Evolutionary conservation across 805 yeast genomes (phyloP), one percentile per base, ranked within the genome.

Genomic region (Zygosaccharomyces kombuchaensis): DNA sequence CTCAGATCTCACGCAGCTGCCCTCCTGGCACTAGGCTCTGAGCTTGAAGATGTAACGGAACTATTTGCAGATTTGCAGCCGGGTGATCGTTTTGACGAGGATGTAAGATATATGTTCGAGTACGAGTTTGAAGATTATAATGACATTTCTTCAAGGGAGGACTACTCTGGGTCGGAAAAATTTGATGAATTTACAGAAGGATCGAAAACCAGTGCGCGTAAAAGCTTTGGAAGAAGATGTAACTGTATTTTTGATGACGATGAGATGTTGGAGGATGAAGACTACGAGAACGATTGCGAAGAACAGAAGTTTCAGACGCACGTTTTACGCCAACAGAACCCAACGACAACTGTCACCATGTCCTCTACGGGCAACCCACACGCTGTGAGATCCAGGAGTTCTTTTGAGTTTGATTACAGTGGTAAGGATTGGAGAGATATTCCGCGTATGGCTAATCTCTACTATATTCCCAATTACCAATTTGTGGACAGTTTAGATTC

Each of bases 341-440:
- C 46, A 2, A 42, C 44, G n/a, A 39, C 50, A 9, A 43, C 50
- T 12, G 41, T 46, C 12, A 26, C 46, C 12, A 46, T 46, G 50
- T 39, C 51, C 14, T 22, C 54, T 2, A 42, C 39, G 14, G 48
- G 52, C 4, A 50, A 47, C 17, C 47, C 54, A 1, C 46, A 50
- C n/a, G 73, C 75, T 1, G 63, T 68, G 1, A 57, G 76, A 50
- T 59, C 72, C 3, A 48, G 57, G 8, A 50, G 56, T 2, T 58
- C 66, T 1, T 65, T 77, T 31, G 80, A 77, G 40, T 75, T 78
- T 59, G 87, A 81, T 58, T 74, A 76, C 22, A 60, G 70, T 37
- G 87, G 87, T 0, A 68, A 77, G 29, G 89, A 84, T 63, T 82
- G 89, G 87, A 67, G 88, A 54, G 89, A 82, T 60, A 70, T 81